Evolutionary conservation across 2,329 filamentous ascomycete genomes (phyloP), one percentile per base, ranked within the genome.

Genomic region (Beauveria asiatica): DNA sequence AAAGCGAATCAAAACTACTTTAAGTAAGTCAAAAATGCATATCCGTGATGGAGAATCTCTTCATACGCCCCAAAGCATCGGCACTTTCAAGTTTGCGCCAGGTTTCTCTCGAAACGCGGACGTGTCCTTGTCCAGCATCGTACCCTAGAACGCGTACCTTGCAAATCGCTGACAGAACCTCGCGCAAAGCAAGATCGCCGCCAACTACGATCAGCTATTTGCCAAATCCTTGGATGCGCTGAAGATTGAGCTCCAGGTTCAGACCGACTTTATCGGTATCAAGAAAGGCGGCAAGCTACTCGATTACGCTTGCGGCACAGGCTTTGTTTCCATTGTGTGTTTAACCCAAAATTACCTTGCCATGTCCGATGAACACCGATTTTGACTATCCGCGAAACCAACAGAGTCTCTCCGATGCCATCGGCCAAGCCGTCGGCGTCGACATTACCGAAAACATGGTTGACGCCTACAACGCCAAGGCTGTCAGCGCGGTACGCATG

Each of bases 271-370:
- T 75, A 81, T 90, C 61, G 85, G 83, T 46, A 79, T 83, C 37
- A 65, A 65, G 46, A 57, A 74, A 66, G 67, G 68, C 66, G 60
- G 76, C 84, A 79, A 80, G 50, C 72, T 90, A 21, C 76, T 92
- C 2, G 89, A 92, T 69, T 92, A 92, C 71, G 89, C 89, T 17
- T 92, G 88, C 68, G 89, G 89, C 9, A 86, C 86, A 6, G 87
- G 87, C 2, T 72, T 83, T 59, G 76, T 89, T 63, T 87, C 86
- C 13, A 78, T 81, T 70, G 86, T 88, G 69, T 65, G 78, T 55
- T 3, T 19, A 4, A 4, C 39, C 30, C 11, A 5, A 37, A 37
- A 37, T 5, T 16, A 37, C 11, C 11, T 37, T 37, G 33, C 10
- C 13, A 10, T 37, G 11, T 37, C 1, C 5, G 11, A 13, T 37